Evolutionary conservation across 768 basidiomycete species (phyloP).

Genomic region (Lentinula edodes): DNA sequence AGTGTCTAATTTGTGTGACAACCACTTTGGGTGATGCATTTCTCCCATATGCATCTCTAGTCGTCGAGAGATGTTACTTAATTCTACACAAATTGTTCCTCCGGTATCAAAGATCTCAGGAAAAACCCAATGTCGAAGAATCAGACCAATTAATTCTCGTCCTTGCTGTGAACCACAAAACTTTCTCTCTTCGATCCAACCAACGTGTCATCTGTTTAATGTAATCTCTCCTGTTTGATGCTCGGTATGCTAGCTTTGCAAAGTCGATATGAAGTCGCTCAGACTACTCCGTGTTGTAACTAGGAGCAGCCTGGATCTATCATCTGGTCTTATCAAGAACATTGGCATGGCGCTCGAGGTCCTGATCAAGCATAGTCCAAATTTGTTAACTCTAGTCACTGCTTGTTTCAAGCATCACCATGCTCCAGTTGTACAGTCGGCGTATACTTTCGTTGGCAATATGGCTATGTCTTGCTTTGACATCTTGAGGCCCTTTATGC

Average conservation of each 20-base stretch:
- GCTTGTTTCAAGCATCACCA: slow-evolving; percentile 94
- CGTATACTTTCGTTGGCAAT: slow-evolving; percentile 97
- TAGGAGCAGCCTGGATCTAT: slow-evolving; percentile 57
- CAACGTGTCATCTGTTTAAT: slow-evolving; percentile 24
- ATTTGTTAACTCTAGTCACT: slow-evolving; percentile 74
- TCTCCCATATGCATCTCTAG: slow-evolving; percentile 80
- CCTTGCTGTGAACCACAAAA: slow-evolving; percentile 38
- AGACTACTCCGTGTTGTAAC: slow-evolving; percentile 22
- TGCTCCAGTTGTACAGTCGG: slow-evolving; percentile 91
- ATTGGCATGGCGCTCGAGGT: slow-evolving; percentile 74
- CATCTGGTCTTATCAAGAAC: slow-evolving; percentile 94
- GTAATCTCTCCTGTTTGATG: slow-evolving; percentile 22
- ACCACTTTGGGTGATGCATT: slow-evolving; percentile 93
- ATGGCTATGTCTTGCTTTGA: slow-evolving; percentile 94
- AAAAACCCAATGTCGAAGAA: slow-evolving; percentile 87
- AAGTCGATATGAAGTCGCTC: slow-evolving; percentile 18
- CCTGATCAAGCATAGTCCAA: slow-evolving; percentile 66
- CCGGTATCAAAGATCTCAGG: slow-evolving; percentile 82
- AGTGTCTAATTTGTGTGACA: slow-evolving; percentile 97
- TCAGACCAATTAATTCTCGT: slow-evolving; percentile 97
- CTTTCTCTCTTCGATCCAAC: slow-evolving; percentile 18
- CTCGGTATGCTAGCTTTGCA: slow-evolving; percentile 21
- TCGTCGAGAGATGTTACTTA: slow-evolving; percentile 86
- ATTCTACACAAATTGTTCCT: slow-evolving; percentile 81
- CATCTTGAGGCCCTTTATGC: slow-evolving; percentile 78